These are phyloP conservation scores for Calonectria ilicicola DNA, from an alignment of 2,329 filamentous ascomycete species.

Conservation along the genomic window DNA sequence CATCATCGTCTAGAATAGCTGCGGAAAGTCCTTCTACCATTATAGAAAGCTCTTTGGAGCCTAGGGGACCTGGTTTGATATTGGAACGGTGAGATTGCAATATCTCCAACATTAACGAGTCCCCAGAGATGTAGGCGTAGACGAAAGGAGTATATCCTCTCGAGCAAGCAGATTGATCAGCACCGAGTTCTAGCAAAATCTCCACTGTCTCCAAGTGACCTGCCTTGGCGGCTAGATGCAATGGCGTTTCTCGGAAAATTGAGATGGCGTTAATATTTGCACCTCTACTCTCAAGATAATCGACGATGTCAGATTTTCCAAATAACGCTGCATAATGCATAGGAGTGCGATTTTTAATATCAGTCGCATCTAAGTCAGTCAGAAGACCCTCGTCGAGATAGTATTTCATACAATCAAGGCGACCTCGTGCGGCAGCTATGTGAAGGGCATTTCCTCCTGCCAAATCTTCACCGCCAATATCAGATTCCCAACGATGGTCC, in stretches of 20 bases:
- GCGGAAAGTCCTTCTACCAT: not conserved
- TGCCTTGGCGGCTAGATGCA: not conserved
- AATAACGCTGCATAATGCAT: not conserved
- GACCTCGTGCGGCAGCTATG: not conserved
- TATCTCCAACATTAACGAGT: not conserved
- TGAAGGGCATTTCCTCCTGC: not conserved
- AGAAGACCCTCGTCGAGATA: not conserved
- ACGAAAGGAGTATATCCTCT: not conserved
- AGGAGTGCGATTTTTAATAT: not conserved
- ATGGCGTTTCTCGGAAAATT: not conserved
- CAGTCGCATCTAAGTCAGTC: not conserved
- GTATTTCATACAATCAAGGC: not conserved
- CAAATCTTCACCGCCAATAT: not conserved
- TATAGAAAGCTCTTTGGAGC: not conserved
- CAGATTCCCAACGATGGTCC: not conserved
- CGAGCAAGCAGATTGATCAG: not conserved
- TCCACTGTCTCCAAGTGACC: not conserved
- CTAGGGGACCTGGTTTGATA: not conserved
- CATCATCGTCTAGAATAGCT: not conserved
- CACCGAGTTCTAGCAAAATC: not conserved
- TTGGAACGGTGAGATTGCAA: not conserved
- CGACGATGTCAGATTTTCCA: not conserved
- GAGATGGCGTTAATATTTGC: not conserved
- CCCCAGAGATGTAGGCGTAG: not conserved
- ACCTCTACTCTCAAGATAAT: not conserved